Base-by-base conservation (phyloP, 2,329 filamentous ascomycete species). In the Penicillium sp. region DNA sequence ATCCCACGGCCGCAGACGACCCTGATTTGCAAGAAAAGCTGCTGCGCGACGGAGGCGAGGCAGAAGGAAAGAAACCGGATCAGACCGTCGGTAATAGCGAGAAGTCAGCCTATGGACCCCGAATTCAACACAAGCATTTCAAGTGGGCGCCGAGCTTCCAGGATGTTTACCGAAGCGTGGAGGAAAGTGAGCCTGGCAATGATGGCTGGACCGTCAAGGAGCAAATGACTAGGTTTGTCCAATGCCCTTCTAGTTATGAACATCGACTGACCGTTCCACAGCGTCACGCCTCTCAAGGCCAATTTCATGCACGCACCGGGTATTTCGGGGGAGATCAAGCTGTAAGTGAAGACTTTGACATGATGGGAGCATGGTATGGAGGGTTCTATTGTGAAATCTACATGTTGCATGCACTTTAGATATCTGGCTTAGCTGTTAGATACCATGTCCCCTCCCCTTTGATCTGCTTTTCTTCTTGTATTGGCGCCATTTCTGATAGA, bases 131-230 rank as follows among this genome's bases (percentile, higher is more conserved):
- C 74, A 91, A 90, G 72, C 90, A 95, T 75, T 97, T 97, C 81
- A 95, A 93, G 76, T 97, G 94, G 94, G 86, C 90, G 47, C 94
- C 93, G 2, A 85, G 85, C 61, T 94, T 97, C 75, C 82, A 84
- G 34, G 92, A 96, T 74, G 91, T 97, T 2, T 91, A 91, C 74
- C 85, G 89, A 70, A 92, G 89, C 64, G 92, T 97, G n/a, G 86
- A 92, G 65, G 84, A 88, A 62, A 86, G 88, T 39, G 79, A 81
- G 33, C 89, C 90, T 4, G 92, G 92, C 4, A 95, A 91, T 70
- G 94, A 99, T 75, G 94, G 93, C 6, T 97, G 93, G 91, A 88
- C 88, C 36, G 90, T 99, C 25, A 89, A 89, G 72, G 87, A 96
- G 71, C 91, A 91, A 29, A 86, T 88, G 74, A 95, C 93, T 13